Evolutionary conservation across 768 basidiomycete species (phyloP), one percentile per base, ranked within the genome.

Genomic region (Melanogaster broomeanus): DNA sequence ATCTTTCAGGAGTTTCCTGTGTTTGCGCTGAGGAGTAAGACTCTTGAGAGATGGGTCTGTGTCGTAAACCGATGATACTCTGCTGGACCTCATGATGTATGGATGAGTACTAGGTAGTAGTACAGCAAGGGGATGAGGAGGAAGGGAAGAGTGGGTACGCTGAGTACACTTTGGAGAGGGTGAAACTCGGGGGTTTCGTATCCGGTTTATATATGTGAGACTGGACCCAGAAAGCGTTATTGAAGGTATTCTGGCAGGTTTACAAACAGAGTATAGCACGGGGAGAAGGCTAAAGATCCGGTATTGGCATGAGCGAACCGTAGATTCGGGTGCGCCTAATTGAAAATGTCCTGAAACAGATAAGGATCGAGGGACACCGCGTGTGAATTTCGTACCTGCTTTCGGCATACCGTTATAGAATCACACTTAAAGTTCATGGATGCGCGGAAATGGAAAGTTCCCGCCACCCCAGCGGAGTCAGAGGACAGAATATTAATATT

Each of bases 1-100:
- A 58, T 91, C 88, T 66, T 90, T 91, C 70, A 92, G 76, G 55
- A 91, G 85, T 68, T 91, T 92, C 61, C 87, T 78, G 71, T 91
- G 89, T 58, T 90, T 90, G 50, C 89, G 79, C 66, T 87, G 85
- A 18, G 89, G 88, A 1, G 87, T 91, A 54, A 68, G 68, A 35
- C 61, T 64, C 42, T 61, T 69, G 9, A 16, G 4, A 5, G 56
- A 31, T 0, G 42, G 1, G 19, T 68, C 67, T 0, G 55, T 8
- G 43, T 68, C 67, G 51, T 62, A 60, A 4, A 55, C 25, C 12
- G 52, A 19, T 24, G 66, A 44, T 4, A 59, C 28, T 52, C 66
- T 55, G 15, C 59, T 46, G 22, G 68, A 53, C 48, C 63, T 64
- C 68, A 69, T 59, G 12, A 30, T 60, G 41, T 44, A 45, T n/a